Evolutionary conservation across 2,329 filamentous ascomycete species (phyloP).

Genomic region (Penicillium sp.): DNA sequence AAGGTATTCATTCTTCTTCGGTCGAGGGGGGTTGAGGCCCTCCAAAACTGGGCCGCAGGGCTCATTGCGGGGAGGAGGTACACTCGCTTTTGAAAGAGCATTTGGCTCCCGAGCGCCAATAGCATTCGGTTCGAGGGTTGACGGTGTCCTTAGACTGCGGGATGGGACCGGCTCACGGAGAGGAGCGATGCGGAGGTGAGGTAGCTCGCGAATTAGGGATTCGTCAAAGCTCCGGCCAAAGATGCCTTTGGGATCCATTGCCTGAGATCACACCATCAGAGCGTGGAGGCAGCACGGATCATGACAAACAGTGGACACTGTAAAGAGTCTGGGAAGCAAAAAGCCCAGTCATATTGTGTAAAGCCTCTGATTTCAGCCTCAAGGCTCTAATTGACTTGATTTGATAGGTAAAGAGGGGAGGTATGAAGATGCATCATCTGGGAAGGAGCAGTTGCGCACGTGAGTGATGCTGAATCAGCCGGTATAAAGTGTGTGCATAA

Average conservation of each 20-base stretch:
- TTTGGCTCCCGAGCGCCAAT: constrained; percentile 38
- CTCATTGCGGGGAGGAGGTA: constrained; percentile 42
- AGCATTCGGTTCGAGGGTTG: constrained; percentile 52
- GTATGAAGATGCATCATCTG: neutral
- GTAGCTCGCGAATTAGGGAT: constrained; percentile 47
- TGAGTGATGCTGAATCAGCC: constrained; percentile 17
- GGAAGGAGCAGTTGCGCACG: neutral
- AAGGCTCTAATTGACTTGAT: neutral
- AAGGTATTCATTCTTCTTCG: constrained; percentile 40
- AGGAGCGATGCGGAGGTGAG: constrained; percentile 53
- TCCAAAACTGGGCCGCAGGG: constrained; percentile 38
- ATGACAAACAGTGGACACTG: constrained; percentile 15
- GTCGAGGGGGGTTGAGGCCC: constrained; percentile 41
- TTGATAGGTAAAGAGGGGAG: neutral
- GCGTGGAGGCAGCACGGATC: constrained; percentile 13
- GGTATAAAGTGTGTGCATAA: constrained; percentile 6
- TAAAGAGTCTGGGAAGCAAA: neutral
- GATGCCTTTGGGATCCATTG: constrained; percentile 39
- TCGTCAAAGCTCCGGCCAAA: constrained; percentile 46
- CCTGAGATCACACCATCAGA: constrained; percentile 24
- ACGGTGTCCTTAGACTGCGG: constrained; percentile 46
- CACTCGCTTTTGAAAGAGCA: constrained; percentile 35
- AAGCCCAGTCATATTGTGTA: constrained; percentile 8
- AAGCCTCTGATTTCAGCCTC: neutral
- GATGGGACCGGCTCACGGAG: constrained; percentile 52